These are phyloP conservation scores for Neckera pumila DNA, from an alignment of 225 moss, liverwort and hornwort species.

Conservation along the genomic window DNA sequence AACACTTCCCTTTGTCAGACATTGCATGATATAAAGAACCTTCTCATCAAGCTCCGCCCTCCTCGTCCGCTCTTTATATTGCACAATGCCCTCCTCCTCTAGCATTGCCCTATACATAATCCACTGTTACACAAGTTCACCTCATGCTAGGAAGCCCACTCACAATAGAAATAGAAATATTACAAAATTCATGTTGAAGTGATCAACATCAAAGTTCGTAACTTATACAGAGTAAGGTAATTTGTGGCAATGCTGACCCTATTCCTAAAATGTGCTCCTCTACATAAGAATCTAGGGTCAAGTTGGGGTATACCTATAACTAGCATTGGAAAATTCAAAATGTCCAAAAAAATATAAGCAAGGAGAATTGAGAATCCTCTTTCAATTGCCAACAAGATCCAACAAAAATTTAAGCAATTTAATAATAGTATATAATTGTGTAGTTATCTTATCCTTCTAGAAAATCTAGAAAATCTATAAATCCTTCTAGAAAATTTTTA, in stretches of 20 bases:
- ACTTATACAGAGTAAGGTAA: neutral
- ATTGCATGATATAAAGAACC: too few species aligned
- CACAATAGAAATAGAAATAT: neutral
- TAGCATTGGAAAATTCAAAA: neutral
- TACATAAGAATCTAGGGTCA: neutral
- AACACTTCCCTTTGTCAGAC: too few species aligned
- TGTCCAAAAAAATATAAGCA: too few species aligned
- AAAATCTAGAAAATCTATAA: too few species aligned
- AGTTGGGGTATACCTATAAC: rapidly evolving
- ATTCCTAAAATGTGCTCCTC: neutral
- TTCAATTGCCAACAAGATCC: too few species aligned
- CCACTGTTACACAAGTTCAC: too few species aligned
- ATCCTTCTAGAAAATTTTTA: too few species aligned
- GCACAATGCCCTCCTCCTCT: too few species aligned
- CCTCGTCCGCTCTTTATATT: too few species aligned
- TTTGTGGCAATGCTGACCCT: too few species aligned
- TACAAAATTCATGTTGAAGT: neutral
- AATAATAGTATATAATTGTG: neutral
- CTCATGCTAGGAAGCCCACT: neutral
- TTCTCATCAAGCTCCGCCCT: too few species aligned
- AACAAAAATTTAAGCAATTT: neutral
- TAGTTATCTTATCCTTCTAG: neutral
- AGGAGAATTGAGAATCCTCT: neutral
- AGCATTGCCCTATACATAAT: too few species aligned
- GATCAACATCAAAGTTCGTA: neutral